Conservation (phyloP, 1,139 yeast species). For the Scheffersomyces lignicola region DNA sequence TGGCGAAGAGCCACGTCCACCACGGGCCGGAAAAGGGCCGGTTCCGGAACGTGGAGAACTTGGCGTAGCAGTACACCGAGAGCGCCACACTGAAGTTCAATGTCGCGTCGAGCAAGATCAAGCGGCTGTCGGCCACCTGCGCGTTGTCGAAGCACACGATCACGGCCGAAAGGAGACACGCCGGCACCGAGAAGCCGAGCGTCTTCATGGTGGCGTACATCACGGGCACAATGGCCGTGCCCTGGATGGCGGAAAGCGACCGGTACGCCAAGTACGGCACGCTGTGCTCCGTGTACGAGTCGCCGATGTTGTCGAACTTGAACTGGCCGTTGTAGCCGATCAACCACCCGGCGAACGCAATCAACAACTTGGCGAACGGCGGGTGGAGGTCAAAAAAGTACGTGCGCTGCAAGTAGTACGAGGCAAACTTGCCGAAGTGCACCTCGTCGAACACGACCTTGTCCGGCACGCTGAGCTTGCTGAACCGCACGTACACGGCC, state of each 20-base stretch:
- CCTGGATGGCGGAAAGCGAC: conserved; percentile 76
- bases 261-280: conserved; percentile 93
- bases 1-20: conserved; percentile 85
- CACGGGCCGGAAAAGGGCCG: conserved; percentile 67
- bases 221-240: conserved; percentile 78
- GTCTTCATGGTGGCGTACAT: conserved; percentile 82
- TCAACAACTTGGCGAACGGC: conserved; percentile 91
- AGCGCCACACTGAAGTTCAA: conserved; percentile 78
- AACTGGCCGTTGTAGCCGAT: conserved; percentile 87
- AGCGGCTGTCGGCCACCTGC: conserved; percentile 85
- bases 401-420: conserved; percentile 78
- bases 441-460: conserved; percentile 98
- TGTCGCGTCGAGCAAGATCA: conserved; percentile 89
- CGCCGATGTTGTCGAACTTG: conserved; percentile 90
- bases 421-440: conserved; percentile 95
- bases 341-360: conserved; percentile 87
- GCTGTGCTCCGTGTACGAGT: conserved; percentile 67
- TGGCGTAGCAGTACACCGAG: conserved; percentile 75
- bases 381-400: conserved; percentile 97
- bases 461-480: conserved; percentile 66
- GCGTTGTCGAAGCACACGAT: conserved; percentile 87
- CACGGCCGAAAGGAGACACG: conserved; percentile 79
- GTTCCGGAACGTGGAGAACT: conserved; percentile 71
- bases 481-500: conserved; percentile 74
- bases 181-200: conserved; percentile 73